Conservation (phyloP, 768 basidiomycete genomes). For the Phaeotremella skinneri region DNA sequence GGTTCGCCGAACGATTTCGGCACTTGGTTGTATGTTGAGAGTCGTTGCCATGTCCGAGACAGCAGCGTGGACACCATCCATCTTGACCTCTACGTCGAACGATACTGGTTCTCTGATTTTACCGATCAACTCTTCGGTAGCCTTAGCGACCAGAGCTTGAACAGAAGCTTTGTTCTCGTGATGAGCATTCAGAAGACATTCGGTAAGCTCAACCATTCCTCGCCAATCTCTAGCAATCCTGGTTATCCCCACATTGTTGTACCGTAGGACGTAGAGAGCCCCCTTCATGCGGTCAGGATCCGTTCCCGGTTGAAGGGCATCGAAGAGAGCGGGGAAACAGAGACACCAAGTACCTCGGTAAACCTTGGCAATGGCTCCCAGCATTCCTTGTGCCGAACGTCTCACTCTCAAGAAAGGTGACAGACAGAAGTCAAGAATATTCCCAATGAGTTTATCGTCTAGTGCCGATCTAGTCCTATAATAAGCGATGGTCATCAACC, state of each 20-base stretch:
- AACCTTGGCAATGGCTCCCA: slow-evolving; percentile 40
- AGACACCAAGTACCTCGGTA: slow-evolving; percentile 53
- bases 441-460: slow-evolving; percentile 53
- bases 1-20: slow-evolving; percentile 18
- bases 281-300: slow-evolving; percentile 94
- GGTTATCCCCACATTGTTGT: slow-evolving; percentile 61
- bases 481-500: slow-evolving; percentile 46
- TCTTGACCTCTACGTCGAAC: slow-evolving; percentile 20
- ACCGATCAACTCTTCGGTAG: slow-evolving; percentile 41
- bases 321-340: slow-evolving; percentile 51
- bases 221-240: slow-evolving; percentile 61
- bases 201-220: slow-evolving; percentile 61
- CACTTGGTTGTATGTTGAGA: slow-evolving; percentile 18
- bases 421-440: slow-evolving; percentile 53
- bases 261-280: slow-evolving; percentile 73
- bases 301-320: slow-evolving; percentile 58
- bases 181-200: slow-evolving; percentile 68
- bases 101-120: slow-evolving; percentile 31
- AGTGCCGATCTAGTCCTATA: slow-evolving; percentile 50
- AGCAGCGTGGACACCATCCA: slow-evolving; percentile 26
- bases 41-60: slow-evolving; percentile 17
- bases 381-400: slow-evolving; percentile 28
- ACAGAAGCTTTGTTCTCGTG: slow-evolving; percentile 71
- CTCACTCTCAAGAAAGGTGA: slow-evolving; percentile 50
- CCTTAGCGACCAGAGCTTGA: slow-evolving; percentile 39